phyloP scores from a whole-genome alignment of 2,329 filamentous ascomycete genomes.

The Diplodia mutila region DNA sequence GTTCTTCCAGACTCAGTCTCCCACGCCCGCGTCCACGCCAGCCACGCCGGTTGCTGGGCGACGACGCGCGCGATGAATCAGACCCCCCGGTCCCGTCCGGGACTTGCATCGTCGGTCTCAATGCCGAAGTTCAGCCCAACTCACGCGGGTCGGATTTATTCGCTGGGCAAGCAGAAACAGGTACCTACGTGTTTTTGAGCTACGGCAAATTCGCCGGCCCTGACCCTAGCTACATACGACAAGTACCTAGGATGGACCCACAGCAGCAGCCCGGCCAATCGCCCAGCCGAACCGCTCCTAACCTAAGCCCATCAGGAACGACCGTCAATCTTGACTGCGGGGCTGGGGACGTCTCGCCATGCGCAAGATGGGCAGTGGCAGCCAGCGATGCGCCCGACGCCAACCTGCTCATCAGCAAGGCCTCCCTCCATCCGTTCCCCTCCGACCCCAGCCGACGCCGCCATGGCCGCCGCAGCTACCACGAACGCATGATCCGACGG shows the following conservation, averaged over 20 bases:
- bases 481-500: background rate
- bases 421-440: constrained; percentile 1
- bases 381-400: background rate
- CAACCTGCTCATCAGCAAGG: background rate
- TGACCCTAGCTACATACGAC: background rate
- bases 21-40: background rate
- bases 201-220: background rate
- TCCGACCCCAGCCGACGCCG: constrained; percentile 3
- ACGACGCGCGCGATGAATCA: constrained; percentile 13
- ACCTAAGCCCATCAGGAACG: constrained; percentile 19
- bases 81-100: background rate
- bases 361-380: background rate
- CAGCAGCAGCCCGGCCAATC: constrained; percentile 7
- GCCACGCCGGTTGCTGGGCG: background rate
- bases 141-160: background rate
- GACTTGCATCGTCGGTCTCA: background rate
- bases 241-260: background rate
- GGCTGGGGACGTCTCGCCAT: constrained; percentile 15
- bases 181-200: constrained; percentile 19
- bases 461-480: background rate
- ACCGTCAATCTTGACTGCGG: constrained; percentile 12
- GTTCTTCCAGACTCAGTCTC: background rate
- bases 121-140: constrained; percentile 9
- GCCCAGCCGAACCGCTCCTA: background rate
- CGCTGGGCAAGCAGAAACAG: background rate